Base-by-base conservation (phyloP, 331 rosid genomes). In the Acacia pycnantha region DNA sequence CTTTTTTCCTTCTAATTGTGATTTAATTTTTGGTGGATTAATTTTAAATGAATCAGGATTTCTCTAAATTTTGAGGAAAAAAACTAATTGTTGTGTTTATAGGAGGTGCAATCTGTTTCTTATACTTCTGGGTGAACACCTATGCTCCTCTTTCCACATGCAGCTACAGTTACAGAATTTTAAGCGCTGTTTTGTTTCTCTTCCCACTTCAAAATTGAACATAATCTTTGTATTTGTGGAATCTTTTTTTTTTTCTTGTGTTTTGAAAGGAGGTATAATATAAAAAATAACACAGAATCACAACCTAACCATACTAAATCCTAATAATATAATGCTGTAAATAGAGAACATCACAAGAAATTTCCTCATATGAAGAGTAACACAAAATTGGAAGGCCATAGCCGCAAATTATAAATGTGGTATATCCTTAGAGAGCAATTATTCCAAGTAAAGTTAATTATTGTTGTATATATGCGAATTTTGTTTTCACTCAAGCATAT, bases 101-200 rank as follows among this genome's bases (percentile, higher is more conserved):
- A 94, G 98, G 98, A 22, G 47, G 90, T 4, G 80, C 87, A 50
- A 93, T 95, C 87, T 95, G 98, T 86, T 84, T 84, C 82, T 85
- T 91, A 18, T 95, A 93, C 87, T 95, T 97, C 97, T 93, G 99
- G 99, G 95, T 91, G 86, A 95, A n/a, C n/a, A n/a, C n/a, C n/a
- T n/a, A n/a, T n/a, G n/a, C n/a, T n/a, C n/a, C n/a, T n/a, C n/a
- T n/a, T 85, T 98, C 98, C 54, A 87, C 90, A 83, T 93, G 98
- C 48, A 93, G 98, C 62, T 81, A 92, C 56, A 3, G 56, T 50
- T 16, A 50, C n/a, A 16, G 2, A 50, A 4, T 50, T 16, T 50
- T 15, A 50, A 50, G 21, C 2, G 56, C 56, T 3, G 19, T 50
- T 18, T n/a, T 4, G 24, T 53, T 19, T 21, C 24, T 18, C 22